Evolutionary conservation across 2,329 filamentous ascomycete genomes (phyloP), one percentile per base, ranked within the genome.

Genomic region (Botrytis elliptica): DNA sequence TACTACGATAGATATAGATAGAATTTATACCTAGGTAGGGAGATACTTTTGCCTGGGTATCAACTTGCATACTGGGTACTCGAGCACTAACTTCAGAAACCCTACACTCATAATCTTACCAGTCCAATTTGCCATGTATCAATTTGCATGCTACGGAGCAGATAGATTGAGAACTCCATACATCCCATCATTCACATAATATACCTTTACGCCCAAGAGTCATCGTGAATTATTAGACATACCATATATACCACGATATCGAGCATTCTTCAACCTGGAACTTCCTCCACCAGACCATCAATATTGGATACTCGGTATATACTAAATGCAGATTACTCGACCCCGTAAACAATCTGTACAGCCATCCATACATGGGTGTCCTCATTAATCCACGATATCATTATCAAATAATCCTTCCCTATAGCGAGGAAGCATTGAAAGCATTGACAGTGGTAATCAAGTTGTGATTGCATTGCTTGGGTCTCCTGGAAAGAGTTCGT

Each of bases 381-480:
- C 64, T 49, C 44, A 36, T 66, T 12, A n/a, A 36, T 7, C 25
- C 29, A 14, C 18, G 62, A 22, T 33, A 65, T 25, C 6, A 64
- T 44, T 22, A 29, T n/a, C 38, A 29, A 29, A 64, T 29, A 29
- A 64, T 42, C 38, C 62, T 64, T 33, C 16, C 25, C 25, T n/a
- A 42, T 44, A 44, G n/a, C 6, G 10, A 33, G 38, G 33, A 52
- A n/a, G 64, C 64, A 67, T 52, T n/a, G 44, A 66, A 52, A 66
- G 42, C 62, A 33, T 29, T 64, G 62, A 33, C 60, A 42, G 18
- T 29, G 14, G 38, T 64, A 44, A 64, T 64, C 33, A 44, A 29
- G n/a, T 64, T 64, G 62, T 64, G 52, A 57, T 57, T 57, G n/a
- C 52, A 57, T 29, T 57, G 52, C 52, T 57, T 57, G 52, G 52